Conservation (phyloP, 2,329 filamentous ascomycete species). For the Onygenales sp. region DNA sequence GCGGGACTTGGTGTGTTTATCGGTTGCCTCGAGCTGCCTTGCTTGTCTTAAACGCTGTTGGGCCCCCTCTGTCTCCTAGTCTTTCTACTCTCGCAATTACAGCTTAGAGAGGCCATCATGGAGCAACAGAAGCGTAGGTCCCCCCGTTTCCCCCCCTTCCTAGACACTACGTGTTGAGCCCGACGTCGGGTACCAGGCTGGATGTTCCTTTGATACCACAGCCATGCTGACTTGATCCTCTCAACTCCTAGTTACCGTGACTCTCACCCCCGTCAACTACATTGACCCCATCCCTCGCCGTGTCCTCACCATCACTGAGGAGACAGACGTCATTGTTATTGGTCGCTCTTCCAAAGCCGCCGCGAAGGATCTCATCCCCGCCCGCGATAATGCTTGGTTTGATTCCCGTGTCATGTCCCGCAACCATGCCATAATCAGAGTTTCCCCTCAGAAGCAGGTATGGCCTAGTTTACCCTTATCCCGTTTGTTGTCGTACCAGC, state of each 20-base stretch:
- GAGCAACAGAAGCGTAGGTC: not conserved
- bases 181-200: too few relatives aligned
- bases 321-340: conserved; percentile 22
- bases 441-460: conserved; percentile 21
- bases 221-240: conserved; percentile 1
- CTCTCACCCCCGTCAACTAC: conserved; percentile 20
- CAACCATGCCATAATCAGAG: conserved; percentile 31
- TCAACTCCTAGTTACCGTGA: conserved; percentile 22
- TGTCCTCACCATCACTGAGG: conserved; percentile 21
- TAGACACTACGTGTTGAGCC: too few relatives aligned
- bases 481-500: not conserved
- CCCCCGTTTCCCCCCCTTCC: not conserved
- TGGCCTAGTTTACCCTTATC: not conserved
- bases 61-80: too few relatives aligned
- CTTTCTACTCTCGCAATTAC: not conserved
- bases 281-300: conserved; percentile 21
- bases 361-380: conserved; percentile 25
- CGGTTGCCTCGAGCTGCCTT: too few relatives aligned
- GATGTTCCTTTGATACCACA: not conserved
- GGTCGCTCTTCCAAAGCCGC: conserved; percentile 34
- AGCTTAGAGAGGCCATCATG: not conserved
- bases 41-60: too few relatives aligned
- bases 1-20: too few relatives aligned
- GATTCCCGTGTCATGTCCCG: conserved; percentile 40
- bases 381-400: conserved; percentile 34